phyloP scores from a whole-genome alignment of 2,329 filamentous ascomycete genomes.

The Diaporthe citrichinensis region DNA sequence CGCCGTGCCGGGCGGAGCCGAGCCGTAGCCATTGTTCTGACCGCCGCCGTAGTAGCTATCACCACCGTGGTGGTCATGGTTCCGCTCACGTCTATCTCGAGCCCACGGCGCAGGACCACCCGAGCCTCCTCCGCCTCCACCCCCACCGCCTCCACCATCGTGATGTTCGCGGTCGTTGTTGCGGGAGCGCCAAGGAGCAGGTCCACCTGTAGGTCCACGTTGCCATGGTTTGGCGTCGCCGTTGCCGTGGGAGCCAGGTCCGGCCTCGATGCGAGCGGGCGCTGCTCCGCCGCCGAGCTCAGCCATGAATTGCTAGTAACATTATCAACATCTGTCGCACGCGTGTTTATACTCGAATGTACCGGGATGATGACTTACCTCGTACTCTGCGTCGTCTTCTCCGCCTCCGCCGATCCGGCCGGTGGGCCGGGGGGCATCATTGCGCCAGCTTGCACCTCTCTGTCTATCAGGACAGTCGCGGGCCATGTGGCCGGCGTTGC shows the following conservation, averaged over 20 bases:
- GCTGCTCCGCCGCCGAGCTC: conserved; percentile 83
- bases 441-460: conserved; percentile 92
- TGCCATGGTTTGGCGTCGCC: conserved; percentile 88
- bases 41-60: conserved; percentile 63
- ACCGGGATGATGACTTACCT: conserved; percentile 71
- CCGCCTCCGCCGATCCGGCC: conserved; percentile 77
- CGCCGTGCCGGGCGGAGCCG: conserved; percentile 55
- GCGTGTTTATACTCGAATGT: background rate
- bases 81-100: conserved; percentile 67
- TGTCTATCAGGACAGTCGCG: conserved; percentile 96
- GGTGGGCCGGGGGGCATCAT: conserved; percentile 74
- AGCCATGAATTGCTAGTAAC: conserved; percentile 89
- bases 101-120: conserved; percentile 72
- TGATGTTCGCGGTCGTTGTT: conserved; percentile 67
- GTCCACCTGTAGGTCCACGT: conserved; percentile 84
- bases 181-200: conserved; percentile 83
- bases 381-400: conserved; percentile 92
- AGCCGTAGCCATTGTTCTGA: conserved; percentile 52
- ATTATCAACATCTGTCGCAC: conserved; percentile 56
- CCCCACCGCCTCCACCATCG: conserved; percentile 46
- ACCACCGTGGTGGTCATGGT: conserved; percentile 60
- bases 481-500: conserved; percentile 98
- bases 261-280: conserved; percentile 88
- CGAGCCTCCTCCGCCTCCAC: conserved; percentile 57
- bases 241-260: conserved; percentile 72